Evolutionary conservation across 106 monocot species (phyloP).

Genomic region (Allium cepa): DNA sequence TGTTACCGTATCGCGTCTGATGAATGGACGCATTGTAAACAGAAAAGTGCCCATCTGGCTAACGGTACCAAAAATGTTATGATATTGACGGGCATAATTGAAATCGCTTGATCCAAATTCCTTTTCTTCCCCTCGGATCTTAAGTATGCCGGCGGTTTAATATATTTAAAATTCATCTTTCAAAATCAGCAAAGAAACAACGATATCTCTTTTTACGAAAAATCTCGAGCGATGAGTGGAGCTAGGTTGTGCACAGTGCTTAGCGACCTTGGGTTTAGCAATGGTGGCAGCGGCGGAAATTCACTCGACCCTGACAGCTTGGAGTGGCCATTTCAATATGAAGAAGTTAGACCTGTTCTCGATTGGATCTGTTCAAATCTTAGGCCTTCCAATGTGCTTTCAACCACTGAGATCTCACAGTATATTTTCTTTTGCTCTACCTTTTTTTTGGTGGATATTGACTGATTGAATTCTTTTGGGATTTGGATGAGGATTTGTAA

Average conservation of each 20-base stretch:
- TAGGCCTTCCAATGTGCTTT: slow-evolving; percentile 87
- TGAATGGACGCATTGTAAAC: no score
- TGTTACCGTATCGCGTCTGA: no score
- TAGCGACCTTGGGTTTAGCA: slow-evolving; percentile 62
- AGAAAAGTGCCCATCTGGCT: no score
- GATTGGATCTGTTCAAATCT: slow-evolving; percentile 96
- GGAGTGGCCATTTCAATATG: slow-evolving; percentile 99
- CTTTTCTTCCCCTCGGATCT: no score
- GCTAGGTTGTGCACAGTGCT: slow-evolving; percentile 55
- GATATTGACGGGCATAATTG: no score
- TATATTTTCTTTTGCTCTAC: slow-evolving; percentile 10
- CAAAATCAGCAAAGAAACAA: no score
- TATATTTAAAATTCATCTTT: no score
- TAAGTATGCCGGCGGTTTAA: no score
- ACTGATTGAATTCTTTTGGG: not conserved
- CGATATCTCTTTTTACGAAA: no score
- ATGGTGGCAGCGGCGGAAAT: slow-evolving; percentile 41
- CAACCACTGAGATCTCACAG: slow-evolving; percentile 70
- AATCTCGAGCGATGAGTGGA: slow-evolving; percentile 49
- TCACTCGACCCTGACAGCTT: slow-evolving; percentile 86
- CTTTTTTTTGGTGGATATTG: not conserved
- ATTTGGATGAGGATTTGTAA: not conserved
- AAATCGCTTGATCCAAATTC: no score
- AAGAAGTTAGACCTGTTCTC: slow-evolving; percentile 74
- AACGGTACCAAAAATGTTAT: no score